A percentile compares a stretch with the other conserved stretches of the same genome.
These are phyloP conservation scores for Boletellus ananas DNA, from an alignment of 768 basidiomycete species.

Conservation along the genomic window DNA sequence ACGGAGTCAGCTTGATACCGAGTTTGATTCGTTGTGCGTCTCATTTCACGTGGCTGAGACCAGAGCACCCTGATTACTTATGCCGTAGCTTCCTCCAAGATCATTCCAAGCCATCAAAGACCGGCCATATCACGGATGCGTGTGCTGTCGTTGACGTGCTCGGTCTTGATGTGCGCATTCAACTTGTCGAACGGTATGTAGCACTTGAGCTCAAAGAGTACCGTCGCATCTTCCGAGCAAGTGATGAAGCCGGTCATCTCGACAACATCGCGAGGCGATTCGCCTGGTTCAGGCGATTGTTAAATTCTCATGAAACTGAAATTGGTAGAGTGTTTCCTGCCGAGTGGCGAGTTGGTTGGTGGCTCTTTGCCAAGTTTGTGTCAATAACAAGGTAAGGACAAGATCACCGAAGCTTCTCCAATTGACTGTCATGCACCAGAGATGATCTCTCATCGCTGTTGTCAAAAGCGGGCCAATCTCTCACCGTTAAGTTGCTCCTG, in stretches of 20 bases:
- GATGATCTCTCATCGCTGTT: slow-evolving; percentile 81
- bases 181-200: slow-evolving; percentile 85
- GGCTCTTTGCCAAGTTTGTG: slow-evolving; percentile 79
- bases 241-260: slow-evolving; percentile 93
- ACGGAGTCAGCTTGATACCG: slow-evolving; percentile 75
- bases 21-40: slow-evolving; percentile 91
- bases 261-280: slow-evolving; percentile 93
- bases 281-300: slow-evolving; percentile 88
- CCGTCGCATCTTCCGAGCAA: slow-evolving; percentile 88
- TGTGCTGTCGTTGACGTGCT: slow-evolving; percentile 88
- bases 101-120: slow-evolving; percentile 59
- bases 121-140: slow-evolving; percentile 68
- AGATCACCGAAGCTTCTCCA: background rate
- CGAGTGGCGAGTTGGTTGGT: slow-evolving; percentile 83
- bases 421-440: slow-evolving; percentile 36
- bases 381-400: slow-evolving; percentile 75
- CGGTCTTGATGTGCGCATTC: slow-evolving; percentile 75
- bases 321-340: slow-evolving; percentile 78
- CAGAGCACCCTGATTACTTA: background rate
- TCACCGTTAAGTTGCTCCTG: slow-evolving; percentile 75
- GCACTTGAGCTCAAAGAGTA: slow-evolving; percentile 92
- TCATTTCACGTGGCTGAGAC: background rate
- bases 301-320: slow-evolving; percentile 86
- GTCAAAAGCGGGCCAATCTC: slow-evolving; percentile 68
- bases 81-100: slow-evolving; percentile 73